A percentile compares a stretch with the other conserved stretches of the same genome.
phyloP scores from a whole-genome alignment of 1,139 yeast genomes.

The Hanseniaspora sp. region DNA sequence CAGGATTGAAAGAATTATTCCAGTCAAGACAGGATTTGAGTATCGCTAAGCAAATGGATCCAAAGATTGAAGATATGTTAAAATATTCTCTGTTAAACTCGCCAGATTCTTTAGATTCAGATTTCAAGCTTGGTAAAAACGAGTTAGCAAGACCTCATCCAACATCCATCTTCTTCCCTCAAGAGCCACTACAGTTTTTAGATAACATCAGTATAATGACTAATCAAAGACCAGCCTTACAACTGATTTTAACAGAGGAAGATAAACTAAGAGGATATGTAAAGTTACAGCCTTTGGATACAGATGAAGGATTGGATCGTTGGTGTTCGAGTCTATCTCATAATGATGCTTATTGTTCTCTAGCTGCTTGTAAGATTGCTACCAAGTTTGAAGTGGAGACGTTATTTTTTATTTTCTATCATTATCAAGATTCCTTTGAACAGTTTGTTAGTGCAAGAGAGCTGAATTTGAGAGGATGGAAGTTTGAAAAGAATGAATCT shows the following conservation, averaged over 20 bases:
- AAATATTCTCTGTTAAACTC: slow-evolving; percentile 74
- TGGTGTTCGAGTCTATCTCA: slow-evolving; percentile 30
- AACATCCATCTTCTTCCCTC: slow-evolving; percentile 83
- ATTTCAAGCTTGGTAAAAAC: slow-evolving; percentile 78
- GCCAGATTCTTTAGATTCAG: slow-evolving; percentile 89
- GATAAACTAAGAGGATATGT: slow-evolving; percentile 1
- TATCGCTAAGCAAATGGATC: slow-evolving; percentile 24
- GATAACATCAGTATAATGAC: slow-evolving; percentile 18
- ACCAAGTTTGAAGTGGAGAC: slow-evolving; percentile 77
- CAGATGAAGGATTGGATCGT: slow-evolving; percentile 30
- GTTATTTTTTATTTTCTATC: slow-evolving; percentile 83
- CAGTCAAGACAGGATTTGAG: slow-evolving; percentile 1
- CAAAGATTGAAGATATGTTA: slow-evolving; percentile 32
- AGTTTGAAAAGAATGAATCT: slow-evolving; percentile 59
- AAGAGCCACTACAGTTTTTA: slow-evolving; percentile 47
- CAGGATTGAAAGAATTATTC: slow-evolving; percentile 22
- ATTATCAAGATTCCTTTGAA: slow-evolving; percentile 52
- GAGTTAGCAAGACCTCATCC: slow-evolving; percentile 63
- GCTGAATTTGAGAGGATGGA: slow-evolving; percentile 75
- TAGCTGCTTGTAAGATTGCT: slow-evolving; percentile 37
- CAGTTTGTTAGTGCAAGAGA: slow-evolving; percentile 81
- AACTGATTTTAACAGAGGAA: slow-evolving; percentile 1
- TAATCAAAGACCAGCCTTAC: slow-evolving; percentile 28
- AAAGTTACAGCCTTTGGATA: slow-evolving; percentile 5
- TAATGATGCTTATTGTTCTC: slow-evolving; percentile 28